Conservation (phyloP, 1,284 basidiomycete genomes). For the Apiotrichum sp. region DNA sequence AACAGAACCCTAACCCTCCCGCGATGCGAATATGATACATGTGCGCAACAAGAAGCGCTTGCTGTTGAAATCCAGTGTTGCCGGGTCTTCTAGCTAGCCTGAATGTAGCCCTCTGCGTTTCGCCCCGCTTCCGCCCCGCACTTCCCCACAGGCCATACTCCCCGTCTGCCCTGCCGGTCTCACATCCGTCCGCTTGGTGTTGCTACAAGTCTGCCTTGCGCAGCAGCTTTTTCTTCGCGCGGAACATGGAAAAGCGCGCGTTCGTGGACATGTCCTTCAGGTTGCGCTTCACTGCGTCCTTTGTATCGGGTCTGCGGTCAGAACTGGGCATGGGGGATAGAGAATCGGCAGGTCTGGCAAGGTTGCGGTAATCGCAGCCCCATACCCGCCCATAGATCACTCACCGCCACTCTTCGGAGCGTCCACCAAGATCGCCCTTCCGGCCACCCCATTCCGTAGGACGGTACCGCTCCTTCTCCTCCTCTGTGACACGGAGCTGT, state of each 20-base stretch:
- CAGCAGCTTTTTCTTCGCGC: constrained; percentile 46
- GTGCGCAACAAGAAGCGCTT: too few relatives aligned
- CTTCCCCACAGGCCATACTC: background rate
- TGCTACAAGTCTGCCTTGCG: constrained; percentile 33
- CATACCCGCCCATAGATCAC: constrained; percentile 14
- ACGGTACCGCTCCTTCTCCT: constrained; percentile 43
- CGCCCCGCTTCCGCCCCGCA: too few relatives aligned
- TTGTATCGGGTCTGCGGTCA: constrained; percentile 30
- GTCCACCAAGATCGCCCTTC: constrained; percentile 35
- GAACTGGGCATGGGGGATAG: background rate
- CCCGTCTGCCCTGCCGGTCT: too few relatives aligned
- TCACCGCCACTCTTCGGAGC: constrained; percentile 44
- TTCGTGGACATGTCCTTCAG: constrained; percentile 42
- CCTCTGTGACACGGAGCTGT: constrained; percentile 33
- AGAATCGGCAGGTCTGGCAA: background rate
- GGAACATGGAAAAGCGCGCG: constrained; percentile 42
- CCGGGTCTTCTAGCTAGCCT: too few relatives aligned
- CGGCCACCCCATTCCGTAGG: constrained; percentile 44
- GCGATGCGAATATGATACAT: too few relatives aligned
- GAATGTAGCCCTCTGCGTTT: too few relatives aligned
- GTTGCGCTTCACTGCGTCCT: constrained; percentile 44
- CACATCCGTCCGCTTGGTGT: too few relatives aligned
- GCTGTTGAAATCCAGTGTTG: too few relatives aligned
- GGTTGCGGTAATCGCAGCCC: background rate
- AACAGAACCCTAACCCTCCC: too few relatives aligned